A percentile compares a stretch with the other conserved stretches of the same genome.
Evolutionary conservation across 2,329 filamentous ascomycete genomes (phyloP).

Genomic region (Penicillium hordei): DNA sequence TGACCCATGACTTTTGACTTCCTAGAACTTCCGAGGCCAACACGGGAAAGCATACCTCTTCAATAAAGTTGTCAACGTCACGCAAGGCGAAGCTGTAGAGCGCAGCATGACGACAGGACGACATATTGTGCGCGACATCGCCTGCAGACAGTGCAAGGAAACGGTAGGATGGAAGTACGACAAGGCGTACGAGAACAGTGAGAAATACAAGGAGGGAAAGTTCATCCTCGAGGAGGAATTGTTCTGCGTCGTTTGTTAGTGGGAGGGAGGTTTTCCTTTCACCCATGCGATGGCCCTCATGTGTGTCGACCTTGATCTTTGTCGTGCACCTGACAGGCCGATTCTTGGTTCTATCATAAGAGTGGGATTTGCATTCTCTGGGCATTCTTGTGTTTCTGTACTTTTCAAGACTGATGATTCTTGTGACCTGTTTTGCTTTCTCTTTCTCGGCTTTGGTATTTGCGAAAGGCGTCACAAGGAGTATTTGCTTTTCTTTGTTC

Average conservation of each 20-base stretch:
- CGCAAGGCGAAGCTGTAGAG: constrained; percentile 76
- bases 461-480: constrained; percentile 17
- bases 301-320: neutral
- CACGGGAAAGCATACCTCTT: constrained; percentile 98
- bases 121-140: constrained; percentile 91
- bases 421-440: neutral
- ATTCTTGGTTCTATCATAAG: neutral
- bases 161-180: constrained; percentile 99
- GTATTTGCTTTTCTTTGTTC: constrained; percentile 6
- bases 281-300: neutral
- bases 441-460: constrained; percentile 18
- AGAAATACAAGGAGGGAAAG: constrained; percentile 99
- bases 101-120: constrained; percentile 97
- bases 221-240: constrained; percentile 93
- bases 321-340: neutral
- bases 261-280: constrained; percentile 13
- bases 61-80: constrained; percentile 88
- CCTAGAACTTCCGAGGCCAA: constrained; percentile 93
- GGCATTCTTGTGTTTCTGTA: neutral
- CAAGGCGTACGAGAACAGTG: constrained; percentile 84
- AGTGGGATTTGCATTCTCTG: constrained; percentile 2
- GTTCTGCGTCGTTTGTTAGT: constrained; percentile 70
- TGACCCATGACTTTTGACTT: constrained; percentile 11
- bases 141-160: constrained; percentile 85
- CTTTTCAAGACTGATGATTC: constrained; percentile 16